Evolutionary conservation across 139 green algal species (phyloP).

Genomic region (Limnomonas spitsbergensis): DNA sequence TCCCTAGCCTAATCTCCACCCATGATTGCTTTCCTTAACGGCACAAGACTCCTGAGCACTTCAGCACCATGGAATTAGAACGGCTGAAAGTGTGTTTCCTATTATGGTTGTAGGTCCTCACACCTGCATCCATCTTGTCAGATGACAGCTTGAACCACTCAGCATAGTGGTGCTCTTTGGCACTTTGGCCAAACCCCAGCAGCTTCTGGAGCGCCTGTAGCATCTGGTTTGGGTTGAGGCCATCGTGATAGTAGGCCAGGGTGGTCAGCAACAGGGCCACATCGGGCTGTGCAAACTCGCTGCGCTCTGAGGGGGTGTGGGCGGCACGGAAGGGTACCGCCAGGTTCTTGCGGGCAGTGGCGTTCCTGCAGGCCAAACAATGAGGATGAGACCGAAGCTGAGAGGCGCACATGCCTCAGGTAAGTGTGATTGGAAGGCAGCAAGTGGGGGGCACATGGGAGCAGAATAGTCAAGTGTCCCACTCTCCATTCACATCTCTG

Average conservation of each 20-base stretch:
- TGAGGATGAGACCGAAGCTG: neutral
- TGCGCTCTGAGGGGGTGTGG: constrained; percentile 41
- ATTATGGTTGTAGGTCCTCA: too few relatives aligned
- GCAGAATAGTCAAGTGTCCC: too few relatives aligned
- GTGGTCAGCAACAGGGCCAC: constrained; percentile 45
- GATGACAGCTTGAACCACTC: constrained; percentile 39
- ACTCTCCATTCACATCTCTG: too few relatives aligned
- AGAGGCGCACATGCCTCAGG: neutral
- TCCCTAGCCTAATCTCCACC: too few relatives aligned
- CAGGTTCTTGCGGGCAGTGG: constrained; percentile 36
- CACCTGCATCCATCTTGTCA: neutral
- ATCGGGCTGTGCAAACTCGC: constrained; percentile 57
- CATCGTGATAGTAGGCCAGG: constrained; percentile 51
- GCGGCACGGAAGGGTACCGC: constrained; percentile 49
- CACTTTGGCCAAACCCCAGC: constrained; percentile 34
- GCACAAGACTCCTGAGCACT: too few relatives aligned
- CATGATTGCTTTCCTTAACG: too few relatives aligned
- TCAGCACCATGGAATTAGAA: too few relatives aligned
- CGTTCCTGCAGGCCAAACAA: constrained; percentile 17
- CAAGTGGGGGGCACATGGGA: too few relatives aligned
- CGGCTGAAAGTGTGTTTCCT: too few relatives aligned
- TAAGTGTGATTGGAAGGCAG: too few relatives aligned
- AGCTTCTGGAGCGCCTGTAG: constrained; percentile 10
- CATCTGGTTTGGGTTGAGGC: constrained; percentile 29
- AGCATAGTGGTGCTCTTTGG: constrained; percentile 27